Base-by-base conservation (phyloP, 257 asterid species). In the Fraxinus cuspidata region DNA sequence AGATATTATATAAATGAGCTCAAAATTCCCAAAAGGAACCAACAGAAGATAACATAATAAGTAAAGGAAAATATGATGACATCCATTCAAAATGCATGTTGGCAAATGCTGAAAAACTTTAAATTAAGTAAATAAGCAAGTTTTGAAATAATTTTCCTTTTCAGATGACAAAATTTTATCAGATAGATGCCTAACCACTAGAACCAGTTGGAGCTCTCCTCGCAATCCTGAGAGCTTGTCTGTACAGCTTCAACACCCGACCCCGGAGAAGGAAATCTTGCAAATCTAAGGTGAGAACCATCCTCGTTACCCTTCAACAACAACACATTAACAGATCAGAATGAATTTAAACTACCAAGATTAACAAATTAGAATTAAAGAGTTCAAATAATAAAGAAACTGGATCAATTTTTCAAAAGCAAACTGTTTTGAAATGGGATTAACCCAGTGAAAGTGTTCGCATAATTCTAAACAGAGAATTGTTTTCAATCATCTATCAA, bases 211-310 rank as follows among this genome's bases (percentile, higher is more conserved):
- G 98, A 4, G 96, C 97, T 86, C 98, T 88, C 18, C 86, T 82
- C 27, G 95, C 88, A 85, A 85, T 84, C 81, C 97, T 84, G 58
- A 93, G 91, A 83, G 98, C 93, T 29, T 90, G 94, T 73, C 98
- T 83, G 88, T 93, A 95, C 64, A 93, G 92, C 89, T 86, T 91
- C 58, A 93, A 81, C 74, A 95, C 98, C 84, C 91, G 86, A 77
- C 96, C 96, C 65, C 99, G 93, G 71, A 93, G 87, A 58, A 95
- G 94, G 71, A 95, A 95, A 74, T 88, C 96, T 86, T 91, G 92
- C 85, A 94, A 89, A 91, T 90, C 94, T 83, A 94, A 81, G 10
- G 81, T 63, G 85, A 80, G 80, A 72, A 34, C 85, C 96, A 88
- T 89, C 58, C 70, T 84, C n/a, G 29, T 47, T 70, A 71, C 85